These are phyloP conservation scores for Ustilago curta DNA, from an alignment of 1,284 basidiomycete genomes.

Conservation along the genomic window DNA sequence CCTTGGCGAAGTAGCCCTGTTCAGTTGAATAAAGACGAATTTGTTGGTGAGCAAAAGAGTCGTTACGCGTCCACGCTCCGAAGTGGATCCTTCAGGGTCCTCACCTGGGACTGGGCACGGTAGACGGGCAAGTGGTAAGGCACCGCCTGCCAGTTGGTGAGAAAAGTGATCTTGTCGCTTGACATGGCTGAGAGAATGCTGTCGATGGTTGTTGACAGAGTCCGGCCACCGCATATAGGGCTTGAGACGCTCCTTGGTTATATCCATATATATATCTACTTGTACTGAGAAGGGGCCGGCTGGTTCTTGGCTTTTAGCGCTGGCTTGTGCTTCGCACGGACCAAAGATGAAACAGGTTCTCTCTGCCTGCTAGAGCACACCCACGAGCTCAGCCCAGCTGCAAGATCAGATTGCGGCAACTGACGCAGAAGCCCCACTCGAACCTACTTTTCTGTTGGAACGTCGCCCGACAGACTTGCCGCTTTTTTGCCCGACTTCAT, in stretches of 20 bases:
- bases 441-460: not conserved
- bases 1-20: constrained; percentile 59
- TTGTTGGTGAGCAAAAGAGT: constrained; percentile 10
- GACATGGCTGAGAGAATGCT: constrained; percentile 28
- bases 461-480: not conserved
- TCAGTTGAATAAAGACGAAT: not conserved
- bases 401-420: not conserved
- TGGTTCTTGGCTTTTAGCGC: no score
- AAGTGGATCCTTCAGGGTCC: not conserved
- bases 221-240: no score
- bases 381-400: constrained; percentile 1
- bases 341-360: no score
- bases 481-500: not conserved
- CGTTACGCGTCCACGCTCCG: constrained; percentile 19
- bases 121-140: constrained; percentile 70
- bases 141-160: constrained; percentile 67
- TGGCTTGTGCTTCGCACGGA: no score
- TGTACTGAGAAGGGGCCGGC: no score
- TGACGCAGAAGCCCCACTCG: not conserved
- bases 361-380: no score
- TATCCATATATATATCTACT: no score
- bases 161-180: constrained; percentile 58
- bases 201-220: not conserved
- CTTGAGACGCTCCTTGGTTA: no score
- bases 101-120: constrained; percentile 68